Evolutionary conservation across 805 yeast genomes (phyloP), one percentile per base, ranked within the genome.

Genomic region (Torulaspora maleeae): DNA sequence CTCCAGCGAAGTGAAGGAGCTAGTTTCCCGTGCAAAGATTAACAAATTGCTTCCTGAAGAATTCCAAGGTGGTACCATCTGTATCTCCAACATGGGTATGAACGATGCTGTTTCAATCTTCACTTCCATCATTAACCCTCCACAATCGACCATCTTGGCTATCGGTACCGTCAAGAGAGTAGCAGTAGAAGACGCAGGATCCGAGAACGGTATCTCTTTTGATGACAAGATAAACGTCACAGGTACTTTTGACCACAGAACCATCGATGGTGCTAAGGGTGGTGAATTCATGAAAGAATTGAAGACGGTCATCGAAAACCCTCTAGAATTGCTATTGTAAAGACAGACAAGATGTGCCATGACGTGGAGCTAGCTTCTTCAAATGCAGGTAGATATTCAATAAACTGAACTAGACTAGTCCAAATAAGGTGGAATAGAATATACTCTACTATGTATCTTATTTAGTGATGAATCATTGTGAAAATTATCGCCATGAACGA

Each of bases 21-120:
- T 93, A 58, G 98, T 96, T 57, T 86, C 86, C 77, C 87, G 93
- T 72, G 99, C 99, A 51, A 89, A 91, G 72, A 88, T 77, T 49
- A 89, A 88, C 72, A 93, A 91, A 76, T 82, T 93, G 68, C 65
- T 72, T 55, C 99, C 99, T 52, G 95, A 88, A 70, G 99, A 93
- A 75, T 93, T 86, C 83, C 96, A 88, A 78, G 99, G 99, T 61
- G 99, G 99, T 66, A 90, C 99, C 59, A 87, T 93, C 70, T 89
- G 97, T 68, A 91, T 93, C 64, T 93, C 98, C 55, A 93, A 93
- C 83, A 76, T 93, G 77, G 99, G 99, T 67, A 93, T 93, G 99
- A 93, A 93, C 81, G 79, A 74, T 47, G 98, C 99, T 45, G 97
- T 91, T 38, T 76, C 81, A 54, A 63, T 84, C 66, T 93, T 93